Evolutionary conservation across 768 basidiomycete genomes (phyloP), one percentile per base, ranked within the genome.

Genomic region (Mrakia frigida): DNA sequence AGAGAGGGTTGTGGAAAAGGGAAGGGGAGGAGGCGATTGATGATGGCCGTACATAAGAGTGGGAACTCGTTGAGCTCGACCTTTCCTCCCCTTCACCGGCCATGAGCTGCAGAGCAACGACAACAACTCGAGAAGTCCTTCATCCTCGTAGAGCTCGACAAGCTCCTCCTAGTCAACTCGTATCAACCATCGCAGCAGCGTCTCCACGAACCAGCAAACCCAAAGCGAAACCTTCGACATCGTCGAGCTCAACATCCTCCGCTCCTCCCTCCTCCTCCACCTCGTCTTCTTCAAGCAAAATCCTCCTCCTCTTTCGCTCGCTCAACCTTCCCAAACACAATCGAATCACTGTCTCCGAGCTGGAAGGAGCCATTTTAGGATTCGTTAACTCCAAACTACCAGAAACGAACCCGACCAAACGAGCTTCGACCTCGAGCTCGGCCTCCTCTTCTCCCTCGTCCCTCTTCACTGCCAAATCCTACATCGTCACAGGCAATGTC

Each of bases 321-420:
- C 56, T 56, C 56, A n/a, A 56, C n/a, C 56, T 56, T 18, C 56
- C 56, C 56, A 56, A 56, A 56, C n/a, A n/a, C 56, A 56, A 56
- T 28, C 23, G 23, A 4, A 56, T 56, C 9, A 25, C 23, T 4
- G 25, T 28, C 23, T 13, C 25, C 13, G 56, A 56, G 10, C 56
- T 56, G 5, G 56, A 56, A 28, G 9, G 9, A 25, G 25, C 23
- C 9, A 56, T 56, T 7, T 28, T 56, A 7, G 10, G 11, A 1
- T 56, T 56, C 56, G 10, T 56, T 14, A 56, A 56, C 56, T n/a
- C 56, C 56, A 50, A 50, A 50, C 46, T 50, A 43, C 43, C 43
- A 4, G 43, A n/a, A n/a, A n/a, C n/a, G n/a, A n/a, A n/a, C n/a
- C n/a, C n/a, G n/a, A n/a, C n/a, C n/a, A n/a, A 6, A 43, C 46